A percentile compares a stretch with the other conserved stretches of the same genome.
These are phyloP conservation scores for Epithemia pelagica DNA, from an alignment of 108 stramenopile genomes.

Conservation along the genomic window DNA sequence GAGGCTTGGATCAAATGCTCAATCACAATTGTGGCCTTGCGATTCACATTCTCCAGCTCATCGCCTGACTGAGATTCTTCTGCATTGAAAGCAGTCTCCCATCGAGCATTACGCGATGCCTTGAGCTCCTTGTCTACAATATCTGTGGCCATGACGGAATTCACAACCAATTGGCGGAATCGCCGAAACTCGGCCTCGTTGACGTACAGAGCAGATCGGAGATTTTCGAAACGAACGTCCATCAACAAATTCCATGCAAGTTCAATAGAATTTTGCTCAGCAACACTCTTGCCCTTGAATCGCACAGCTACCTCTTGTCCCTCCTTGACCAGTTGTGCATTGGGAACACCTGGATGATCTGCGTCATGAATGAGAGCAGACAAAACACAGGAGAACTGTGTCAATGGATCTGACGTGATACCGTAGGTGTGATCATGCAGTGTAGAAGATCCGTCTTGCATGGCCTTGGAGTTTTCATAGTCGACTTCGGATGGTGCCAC, in stretches of 20 bases:
- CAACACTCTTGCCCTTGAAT: constrained; percentile 37
- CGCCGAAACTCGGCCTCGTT: constrained; percentile 24
- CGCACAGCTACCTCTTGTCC: constrained; percentile 24
- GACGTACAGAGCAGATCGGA: constrained; percentile 26
- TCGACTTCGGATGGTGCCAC: constrained; percentile 2
- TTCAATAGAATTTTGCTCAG: constrained; percentile 41
- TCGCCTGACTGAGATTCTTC: not conserved
- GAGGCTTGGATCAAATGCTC: constrained; percentile 31
- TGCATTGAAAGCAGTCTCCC: constrained; percentile 7
- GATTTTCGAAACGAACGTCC: constrained; percentile 17
- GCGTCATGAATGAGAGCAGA: constrained; percentile 47
- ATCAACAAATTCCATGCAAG: constrained; percentile 34
- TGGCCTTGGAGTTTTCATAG: not conserved
- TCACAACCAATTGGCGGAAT: constrained; percentile 38
- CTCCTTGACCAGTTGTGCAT: constrained; percentile 38
- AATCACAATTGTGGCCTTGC: constrained; percentile 8
- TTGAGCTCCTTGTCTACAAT: constrained; percentile 29
- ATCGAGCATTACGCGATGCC: constrained; percentile 7
- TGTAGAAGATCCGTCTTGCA: not conserved
- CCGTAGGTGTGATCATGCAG: constrained; percentile 10
- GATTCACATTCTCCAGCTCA: not conserved
- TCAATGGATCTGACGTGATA: constrained; percentile 27
- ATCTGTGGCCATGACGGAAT: constrained; percentile 45
- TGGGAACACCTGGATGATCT: constrained; percentile 44
- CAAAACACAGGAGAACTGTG: constrained; percentile 38